A percentile compares a stretch with the other conserved stretches of the same genome.
phyloP scores from a whole-genome alignment of 139 green algal species.

The Mesostigma viride region DNA sequence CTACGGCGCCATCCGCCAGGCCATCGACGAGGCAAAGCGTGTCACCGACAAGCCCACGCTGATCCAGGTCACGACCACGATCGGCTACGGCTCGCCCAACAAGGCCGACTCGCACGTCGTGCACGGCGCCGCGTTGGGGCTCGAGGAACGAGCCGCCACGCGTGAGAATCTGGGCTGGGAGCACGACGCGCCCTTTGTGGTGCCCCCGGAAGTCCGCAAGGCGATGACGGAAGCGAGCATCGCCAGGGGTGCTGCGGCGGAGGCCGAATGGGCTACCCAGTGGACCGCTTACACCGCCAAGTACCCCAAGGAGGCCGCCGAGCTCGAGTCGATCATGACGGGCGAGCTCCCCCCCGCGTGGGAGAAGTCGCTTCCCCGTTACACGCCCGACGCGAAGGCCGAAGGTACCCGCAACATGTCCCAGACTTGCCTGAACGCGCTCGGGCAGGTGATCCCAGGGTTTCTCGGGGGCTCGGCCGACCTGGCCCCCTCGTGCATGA shows the following conservation, averaged over 20 bases:
- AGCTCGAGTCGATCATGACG: slow-evolving; percentile 70
- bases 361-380: slow-evolving; percentile 70
- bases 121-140: slow-evolving; percentile 84
- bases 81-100: slow-evolving; percentile 96
- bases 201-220: slow-evolving; percentile 65
- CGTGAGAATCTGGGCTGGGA: slow-evolving; percentile 88
- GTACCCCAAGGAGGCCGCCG: slow-evolving; percentile 69
- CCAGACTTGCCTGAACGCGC: slow-evolving; percentile 86
- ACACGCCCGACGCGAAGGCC: slow-evolving; percentile 82
- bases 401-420: slow-evolving; percentile 91
- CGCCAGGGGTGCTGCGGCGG: slow-evolving; percentile 43
- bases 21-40: slow-evolving; percentile 71
- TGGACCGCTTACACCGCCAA: slow-evolving; percentile 51
- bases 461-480: slow-evolving; percentile 91
- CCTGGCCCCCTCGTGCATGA: slow-evolving; percentile 97
- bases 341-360: slow-evolving; percentile 73
- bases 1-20: slow-evolving; percentile 65
- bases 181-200: slow-evolving; percentile 78
- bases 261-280: slow-evolving; percentile 65
- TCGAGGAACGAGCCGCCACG: slow-evolving; percentile 81
- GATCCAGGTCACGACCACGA: slow-evolving; percentile 88
- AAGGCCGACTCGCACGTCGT: slow-evolving; percentile 89
- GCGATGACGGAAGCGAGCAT: too few relatives aligned
- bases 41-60: slow-evolving; percentile 92
- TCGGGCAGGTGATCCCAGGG: slow-evolving; percentile 78